Evolutionary conservation across 1,284 basidiomycete genomes (phyloP), one percentile per base, ranked within the genome.

Genomic region (Agaricales sp.): DNA sequence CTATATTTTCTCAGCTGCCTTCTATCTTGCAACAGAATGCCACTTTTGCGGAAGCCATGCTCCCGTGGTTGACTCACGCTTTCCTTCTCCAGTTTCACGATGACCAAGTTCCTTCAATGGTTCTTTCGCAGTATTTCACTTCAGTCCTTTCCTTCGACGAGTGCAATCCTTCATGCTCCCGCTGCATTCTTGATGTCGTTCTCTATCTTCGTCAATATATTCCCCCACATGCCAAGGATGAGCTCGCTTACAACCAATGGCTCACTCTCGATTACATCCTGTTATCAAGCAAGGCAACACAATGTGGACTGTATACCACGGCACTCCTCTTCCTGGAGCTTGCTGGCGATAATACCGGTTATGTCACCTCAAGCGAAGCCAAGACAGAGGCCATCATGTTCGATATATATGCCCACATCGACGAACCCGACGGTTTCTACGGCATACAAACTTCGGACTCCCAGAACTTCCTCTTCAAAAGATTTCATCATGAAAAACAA

Each of bases 381-480:
- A 60, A 65, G 11, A 64, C 71, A 2, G 83, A 87, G 61, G 67
- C 78, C 41, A 74, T 93, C 25, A 69, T 98, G 43, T 96, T 94
- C 65, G 82, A 87, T 48, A 92, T 98, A 47, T 99, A 97, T 62
- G 83, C 81, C 53, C 89, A 92, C 59, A 92, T 99, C 51, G 92
- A 96, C 59, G 95, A 99, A 59, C 94, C 94, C 0, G 95, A 99
- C 58, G 92, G 95, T 1, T 99, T 99, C 63, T 99, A 99, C 63
- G 92, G 92, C 1, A 91, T 98, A 53, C 75, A 82, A 53, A 77
- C 82, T n/a, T 63, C 70, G 19, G 80, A 98, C 58, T 74, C 90
- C 12, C 76, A 79, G 22, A 75, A 80, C 39, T 86, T 92, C 51
- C 73, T 98, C 26, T 73, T 93, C 41, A 85, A 81, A 53, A 80